phyloP scores from a whole-genome alignment of 2,329 filamentous ascomycete genomes.

The Venturia aucupariae region DNA sequence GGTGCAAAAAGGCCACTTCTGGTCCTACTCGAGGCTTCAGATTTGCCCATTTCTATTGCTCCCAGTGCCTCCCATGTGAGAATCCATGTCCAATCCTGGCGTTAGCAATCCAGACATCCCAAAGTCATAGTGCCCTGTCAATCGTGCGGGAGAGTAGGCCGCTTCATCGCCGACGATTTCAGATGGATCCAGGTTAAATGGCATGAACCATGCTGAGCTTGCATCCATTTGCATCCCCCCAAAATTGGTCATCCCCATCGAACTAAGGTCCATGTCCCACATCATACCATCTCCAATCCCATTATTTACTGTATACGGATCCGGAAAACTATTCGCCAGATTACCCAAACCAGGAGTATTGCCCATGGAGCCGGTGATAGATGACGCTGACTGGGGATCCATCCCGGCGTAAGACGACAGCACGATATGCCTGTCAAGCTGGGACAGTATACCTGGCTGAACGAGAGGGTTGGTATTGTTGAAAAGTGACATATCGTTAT shows the following conservation, averaged over 20 bases:
- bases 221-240: conserved; percentile 29
- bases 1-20: not conserved
- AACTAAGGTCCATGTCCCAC: conserved; percentile 2
- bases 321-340: conserved; percentile 18
- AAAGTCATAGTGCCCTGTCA: not conserved
- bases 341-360: not conserved
- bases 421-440: conserved; percentile 67
- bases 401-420: conserved; percentile 60
- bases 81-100: not conserved
- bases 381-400: conserved; percentile 33
- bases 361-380: conserved; percentile 17
- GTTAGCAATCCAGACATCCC: not conserved
- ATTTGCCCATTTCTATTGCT: not conserved
- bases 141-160: not conserved
- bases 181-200: conserved; percentile 81
- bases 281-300: conserved; percentile 5
- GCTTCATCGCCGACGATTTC: conserved; percentile 31
- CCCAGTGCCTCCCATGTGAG: not conserved
- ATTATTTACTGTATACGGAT: not conserved
- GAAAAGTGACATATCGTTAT: not conserved
- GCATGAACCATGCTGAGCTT: conserved; percentile 76
- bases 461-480: conserved; percentile 12
- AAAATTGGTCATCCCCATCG: conserved; percentile 9
- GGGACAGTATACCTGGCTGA: conserved; percentile 48
- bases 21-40: too few species aligned